Conservation (phyloP, 352 stramenopile genomes). For the Phytophthora meadii region DNA sequence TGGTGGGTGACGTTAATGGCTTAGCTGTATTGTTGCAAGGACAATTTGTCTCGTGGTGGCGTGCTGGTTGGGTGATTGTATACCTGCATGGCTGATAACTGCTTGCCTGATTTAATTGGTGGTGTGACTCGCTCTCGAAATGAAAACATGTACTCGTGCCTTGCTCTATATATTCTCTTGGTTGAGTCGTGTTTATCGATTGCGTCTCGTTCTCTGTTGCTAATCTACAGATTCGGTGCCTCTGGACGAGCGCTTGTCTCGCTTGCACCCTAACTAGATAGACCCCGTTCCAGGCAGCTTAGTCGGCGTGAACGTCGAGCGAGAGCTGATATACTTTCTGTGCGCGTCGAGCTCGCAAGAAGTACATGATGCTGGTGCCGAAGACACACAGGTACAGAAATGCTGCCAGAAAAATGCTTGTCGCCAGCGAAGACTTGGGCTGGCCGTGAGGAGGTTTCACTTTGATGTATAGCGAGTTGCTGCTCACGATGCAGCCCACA, state of each 20-base stretch:
- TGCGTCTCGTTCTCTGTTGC: constrained; percentile 35
- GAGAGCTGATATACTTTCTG: constrained; percentile 91
- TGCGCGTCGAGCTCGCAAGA: constrained; percentile 72
- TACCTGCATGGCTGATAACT: constrained; percentile 5
- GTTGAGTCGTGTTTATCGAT: constrained; percentile 24
- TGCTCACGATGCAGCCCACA: constrained; percentile 85
- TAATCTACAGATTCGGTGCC: constrained; percentile 62
- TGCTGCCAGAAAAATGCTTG: constrained; percentile 87
- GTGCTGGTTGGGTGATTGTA: too few relatives aligned
- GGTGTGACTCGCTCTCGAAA: constrained; percentile 12
- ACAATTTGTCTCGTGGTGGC: constrained; percentile 10
- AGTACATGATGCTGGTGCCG: constrained; percentile 88
- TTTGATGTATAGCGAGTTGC: constrained; percentile 90
- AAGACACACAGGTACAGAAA: constrained; percentile 89
- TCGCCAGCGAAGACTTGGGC: constrained; percentile 83
- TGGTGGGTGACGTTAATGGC: constrained; percentile 31
- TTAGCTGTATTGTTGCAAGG: constrained; percentile 23
- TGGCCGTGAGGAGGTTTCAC: constrained; percentile 80
- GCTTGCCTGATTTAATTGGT: constrained; percentile 4
- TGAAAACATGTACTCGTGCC: constrained; percentile 25
- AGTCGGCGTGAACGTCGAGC: constrained; percentile 86
- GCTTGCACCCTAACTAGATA: constrained; percentile 25
- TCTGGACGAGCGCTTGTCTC: constrained; percentile 10
- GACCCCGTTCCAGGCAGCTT: constrained; percentile 15
- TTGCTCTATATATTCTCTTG: constrained; percentile 38